Evolutionary conservation across 2,329 filamentous ascomycete species (phyloP).

Genomic region (Rhinocladiella mackenziei): DNA sequence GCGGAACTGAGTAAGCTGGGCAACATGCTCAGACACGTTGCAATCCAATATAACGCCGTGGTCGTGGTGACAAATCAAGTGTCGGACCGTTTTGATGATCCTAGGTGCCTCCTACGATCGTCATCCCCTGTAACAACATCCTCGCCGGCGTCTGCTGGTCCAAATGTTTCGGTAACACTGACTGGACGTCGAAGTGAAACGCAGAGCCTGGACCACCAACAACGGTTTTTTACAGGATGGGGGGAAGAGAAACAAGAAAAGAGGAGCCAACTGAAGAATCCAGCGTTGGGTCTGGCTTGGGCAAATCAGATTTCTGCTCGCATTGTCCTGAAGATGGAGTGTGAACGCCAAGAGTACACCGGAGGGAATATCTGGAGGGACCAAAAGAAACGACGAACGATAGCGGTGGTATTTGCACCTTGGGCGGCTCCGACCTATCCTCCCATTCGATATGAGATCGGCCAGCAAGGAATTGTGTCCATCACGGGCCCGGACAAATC

Average conservation of each 20-base stretch:
- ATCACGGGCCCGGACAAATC: slow-evolving; percentile 3
- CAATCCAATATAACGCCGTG: slow-evolving; percentile 68
- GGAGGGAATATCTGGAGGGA: slow-evolving; percentile 33
- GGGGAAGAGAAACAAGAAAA: slow-evolving; percentile 56
- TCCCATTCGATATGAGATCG: slow-evolving; percentile 24
- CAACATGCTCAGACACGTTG: slow-evolving; percentile 69
- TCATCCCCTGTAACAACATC: slow-evolving; percentile 15
- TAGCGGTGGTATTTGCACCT: slow-evolving; percentile 86
- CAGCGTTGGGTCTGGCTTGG: slow-evolving; percentile 84
- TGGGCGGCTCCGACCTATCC: slow-evolving; percentile 50
- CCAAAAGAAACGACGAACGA: slow-evolving; percentile 59
- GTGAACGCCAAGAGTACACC: slow-evolving; percentile 35
- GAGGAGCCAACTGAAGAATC: slow-evolving; percentile 62
- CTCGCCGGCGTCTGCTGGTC: slow-evolving; percentile 15
- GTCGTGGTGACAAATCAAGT: slow-evolving; percentile 95
- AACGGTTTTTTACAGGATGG: slow-evolving; percentile 95
- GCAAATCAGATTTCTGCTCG: slow-evolving; percentile 81
- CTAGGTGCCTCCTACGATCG: slow-evolving; percentile 11
- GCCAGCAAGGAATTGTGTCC: slow-evolving; percentile 22
- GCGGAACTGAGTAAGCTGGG: slow-evolving; percentile 72
- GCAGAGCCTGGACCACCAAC: slow-evolving; percentile 79
- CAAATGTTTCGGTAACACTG: slow-evolving; percentile 1
- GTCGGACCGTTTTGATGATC: slow-evolving; percentile 69
- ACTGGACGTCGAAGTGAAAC: slow-evolving; percentile 43
- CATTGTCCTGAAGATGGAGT: slow-evolving; percentile 72